These are phyloP conservation scores for Dactylellina cionopaga DNA, from an alignment of 2,329 filamentous ascomycete genomes.

Conservation along the genomic window DNA sequence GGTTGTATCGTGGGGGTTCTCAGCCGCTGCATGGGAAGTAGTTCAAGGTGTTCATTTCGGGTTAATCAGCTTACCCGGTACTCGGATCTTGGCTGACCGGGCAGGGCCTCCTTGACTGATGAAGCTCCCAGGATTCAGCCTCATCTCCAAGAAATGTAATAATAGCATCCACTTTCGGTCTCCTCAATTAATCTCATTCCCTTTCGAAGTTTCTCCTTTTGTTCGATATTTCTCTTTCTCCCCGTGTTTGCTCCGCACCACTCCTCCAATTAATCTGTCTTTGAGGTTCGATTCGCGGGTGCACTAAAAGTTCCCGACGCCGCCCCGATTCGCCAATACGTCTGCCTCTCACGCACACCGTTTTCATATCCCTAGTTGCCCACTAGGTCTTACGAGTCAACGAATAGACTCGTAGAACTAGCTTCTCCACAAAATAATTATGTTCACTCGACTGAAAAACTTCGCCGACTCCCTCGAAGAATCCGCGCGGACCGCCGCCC, in stretches of 20 bases:
- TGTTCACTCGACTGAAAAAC: conserved; percentile 48
- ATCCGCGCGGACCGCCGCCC: conserved; percentile 43
- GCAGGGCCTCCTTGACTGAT: conserved; percentile 22
- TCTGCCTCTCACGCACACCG: not conserved
- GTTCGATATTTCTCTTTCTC: conserved; percentile 3
- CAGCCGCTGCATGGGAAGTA: too few relatives aligned
- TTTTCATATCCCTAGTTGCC: conserved; percentile 11
- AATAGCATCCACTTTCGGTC: conserved; percentile 9
- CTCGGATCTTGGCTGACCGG: conserved; percentile 45
- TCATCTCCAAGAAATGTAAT: conserved; percentile 34
- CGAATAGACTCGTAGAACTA: conserved; percentile 15
- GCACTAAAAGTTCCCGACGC: not conserved
- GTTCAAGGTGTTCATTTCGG: conserved; percentile 49
- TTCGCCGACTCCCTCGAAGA: conserved; percentile 51
- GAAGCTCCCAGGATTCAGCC: conserved; percentile 45
- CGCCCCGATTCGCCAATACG: conserved; percentile 12
- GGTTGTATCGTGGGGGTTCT: too few relatives aligned
- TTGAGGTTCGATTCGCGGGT: too few relatives aligned
- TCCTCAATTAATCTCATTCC: conserved; percentile 28
- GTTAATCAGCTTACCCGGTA: conserved; percentile 36
- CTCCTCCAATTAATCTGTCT: too few relatives aligned
- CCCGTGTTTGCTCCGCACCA: not conserved
- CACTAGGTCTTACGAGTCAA: conserved; percentile 19
- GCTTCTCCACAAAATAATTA: not conserved
- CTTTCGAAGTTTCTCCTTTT: conserved; percentile 26